A percentile compares a stretch with the other conserved stretches of the same genome.
Evolutionary conservation across 2,329 filamentous ascomycete species (phyloP).

Genomic region (Diaporthe ilicicola): DNA sequence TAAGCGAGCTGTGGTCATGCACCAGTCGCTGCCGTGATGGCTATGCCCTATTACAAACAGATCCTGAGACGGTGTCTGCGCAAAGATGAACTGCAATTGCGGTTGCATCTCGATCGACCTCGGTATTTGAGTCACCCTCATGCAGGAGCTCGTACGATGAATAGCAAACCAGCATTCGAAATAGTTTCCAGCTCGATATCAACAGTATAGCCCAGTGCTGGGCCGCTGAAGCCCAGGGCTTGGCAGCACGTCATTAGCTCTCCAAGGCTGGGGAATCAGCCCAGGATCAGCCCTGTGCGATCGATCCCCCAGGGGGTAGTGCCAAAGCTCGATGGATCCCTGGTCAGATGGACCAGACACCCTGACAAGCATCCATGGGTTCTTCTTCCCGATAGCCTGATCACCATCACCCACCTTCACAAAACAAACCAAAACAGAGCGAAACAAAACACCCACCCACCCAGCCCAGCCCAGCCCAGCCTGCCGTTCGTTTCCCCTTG

Average conservation of each 20-base stretch:
- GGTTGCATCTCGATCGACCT: neutral
- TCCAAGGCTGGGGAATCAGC: conserved; percentile 1
- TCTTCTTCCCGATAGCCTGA: neutral
- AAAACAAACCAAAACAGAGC: neutral
- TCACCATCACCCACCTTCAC: neutral
- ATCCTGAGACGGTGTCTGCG: neutral
- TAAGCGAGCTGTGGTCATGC: no score
- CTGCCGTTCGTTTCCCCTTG: conserved; percentile 14
- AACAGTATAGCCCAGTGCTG: neutral
- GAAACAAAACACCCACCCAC: conserved; percentile 6
- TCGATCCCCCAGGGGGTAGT: neutral
- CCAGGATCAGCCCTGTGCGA: conserved; percentile 24
- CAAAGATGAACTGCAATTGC: no score
- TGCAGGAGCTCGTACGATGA: neutral
- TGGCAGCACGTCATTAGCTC: conserved; percentile 26
- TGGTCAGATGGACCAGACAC: neutral
- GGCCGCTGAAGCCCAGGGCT: neutral
- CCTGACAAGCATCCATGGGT: neutral
- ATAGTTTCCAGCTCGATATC: neutral
- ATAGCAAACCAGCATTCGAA: neutral
- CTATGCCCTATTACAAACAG: neutral
- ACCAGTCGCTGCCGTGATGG: neutral
- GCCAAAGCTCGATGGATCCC: neutral
- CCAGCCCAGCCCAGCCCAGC: neutral
- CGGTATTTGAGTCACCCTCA: neutral